Evolutionary conservation across 2,329 filamentous ascomycete species (phyloP).

Genomic region (Cadophora luteo-olivacea): DNA sequence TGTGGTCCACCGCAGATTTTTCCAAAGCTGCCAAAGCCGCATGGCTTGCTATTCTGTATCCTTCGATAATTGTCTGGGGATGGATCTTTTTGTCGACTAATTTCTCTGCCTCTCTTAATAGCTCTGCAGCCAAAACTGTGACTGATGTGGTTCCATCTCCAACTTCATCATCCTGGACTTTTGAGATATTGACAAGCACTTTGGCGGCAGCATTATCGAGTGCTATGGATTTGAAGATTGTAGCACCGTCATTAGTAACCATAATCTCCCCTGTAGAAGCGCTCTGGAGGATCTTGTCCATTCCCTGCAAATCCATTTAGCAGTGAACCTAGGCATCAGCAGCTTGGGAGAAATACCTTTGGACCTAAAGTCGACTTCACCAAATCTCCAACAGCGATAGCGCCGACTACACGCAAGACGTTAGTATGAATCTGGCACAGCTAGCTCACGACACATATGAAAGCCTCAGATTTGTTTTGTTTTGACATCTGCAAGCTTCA

Average conservation of each 20-base stretch:
- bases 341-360: conserved; percentile 47
- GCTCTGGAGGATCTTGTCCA: conserved; percentile 72
- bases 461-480: neutral
- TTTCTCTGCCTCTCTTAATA: conserved; percentile 95
- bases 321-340: neutral
- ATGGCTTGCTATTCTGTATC: conserved; percentile 94
- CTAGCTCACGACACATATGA: neutral
- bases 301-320: conserved; percentile 65
- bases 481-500: conserved; percentile 1
- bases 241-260: conserved; percentile 98
- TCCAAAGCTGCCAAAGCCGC: conserved; percentile 87
- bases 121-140: conserved; percentile 90
- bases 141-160: conserved; percentile 99
- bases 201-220: conserved; percentile 98
- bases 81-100: conserved; percentile 98
- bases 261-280: conserved; percentile 97
- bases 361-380: conserved; percentile 97
- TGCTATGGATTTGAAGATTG: conserved; percentile 97
- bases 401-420: conserved; percentile 67
- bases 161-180: conserved; percentile 98
- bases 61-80: conserved; percentile 98
- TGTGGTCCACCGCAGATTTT: conserved; percentile 87
- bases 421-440: neutral
- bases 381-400: conserved; percentile 95
- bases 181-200: conserved; percentile 98